Percentiles rank a stretch among this genome's conserved stretches.
These are phyloP conservation scores for Nakaseomyces uthaithaninus DNA, from an alignment of 1,139 yeast species.

Conservation along the genomic window DNA sequence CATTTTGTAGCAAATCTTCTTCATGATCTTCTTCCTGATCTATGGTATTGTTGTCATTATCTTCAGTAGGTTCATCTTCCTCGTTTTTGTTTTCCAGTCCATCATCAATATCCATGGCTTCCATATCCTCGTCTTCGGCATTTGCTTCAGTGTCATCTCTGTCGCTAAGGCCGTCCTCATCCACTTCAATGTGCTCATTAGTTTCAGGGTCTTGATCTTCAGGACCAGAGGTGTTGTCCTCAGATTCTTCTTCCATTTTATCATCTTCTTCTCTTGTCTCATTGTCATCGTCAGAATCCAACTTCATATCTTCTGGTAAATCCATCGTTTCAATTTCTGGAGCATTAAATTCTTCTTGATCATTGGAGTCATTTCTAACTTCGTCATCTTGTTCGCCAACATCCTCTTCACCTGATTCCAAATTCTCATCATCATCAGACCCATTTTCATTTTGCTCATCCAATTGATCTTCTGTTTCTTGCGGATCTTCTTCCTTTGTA, in stretches of 20 bases:
- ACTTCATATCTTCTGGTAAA: slow-evolving; percentile 77
- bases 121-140: slow-evolving; percentile 28
- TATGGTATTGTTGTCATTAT: slow-evolving; percentile 24
- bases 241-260: slow-evolving; percentile 21
- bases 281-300: slow-evolving; percentile 62
- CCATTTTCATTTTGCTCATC: slow-evolving; percentile 48
- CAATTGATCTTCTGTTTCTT: slow-evolving; percentile 37
- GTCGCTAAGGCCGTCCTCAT: slow-evolving; percentile 25
- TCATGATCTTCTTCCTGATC: slow-evolving; percentile 30
- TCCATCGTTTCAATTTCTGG: slow-evolving; percentile 78
- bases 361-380: slow-evolving; percentile 62
- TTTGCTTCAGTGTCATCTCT: slow-evolving; percentile 28
- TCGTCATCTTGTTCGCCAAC: slow-evolving; percentile 77
- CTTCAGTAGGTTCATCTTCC: slow-evolving; percentile 20
- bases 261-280: slow-evolving; percentile 38
- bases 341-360: slow-evolving; percentile 60
- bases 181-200: slow-evolving; percentile 28
- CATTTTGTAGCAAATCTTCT: slow-evolving; percentile 18
- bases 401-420: slow-evolving; percentile 59
- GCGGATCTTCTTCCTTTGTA: slow-evolving; percentile 35
- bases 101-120: slow-evolving; percentile 20
- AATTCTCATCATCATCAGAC: slow-evolving; percentile 54
- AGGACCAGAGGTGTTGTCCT: slow-evolving; percentile 29
- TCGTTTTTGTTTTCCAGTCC: slow-evolving; percentile 29
- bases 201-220: slow-evolving; percentile 31